Conservation (phyloP, 2,329 filamentous ascomycete genomes). For the Coleophoma eucalyptorum region DNA sequence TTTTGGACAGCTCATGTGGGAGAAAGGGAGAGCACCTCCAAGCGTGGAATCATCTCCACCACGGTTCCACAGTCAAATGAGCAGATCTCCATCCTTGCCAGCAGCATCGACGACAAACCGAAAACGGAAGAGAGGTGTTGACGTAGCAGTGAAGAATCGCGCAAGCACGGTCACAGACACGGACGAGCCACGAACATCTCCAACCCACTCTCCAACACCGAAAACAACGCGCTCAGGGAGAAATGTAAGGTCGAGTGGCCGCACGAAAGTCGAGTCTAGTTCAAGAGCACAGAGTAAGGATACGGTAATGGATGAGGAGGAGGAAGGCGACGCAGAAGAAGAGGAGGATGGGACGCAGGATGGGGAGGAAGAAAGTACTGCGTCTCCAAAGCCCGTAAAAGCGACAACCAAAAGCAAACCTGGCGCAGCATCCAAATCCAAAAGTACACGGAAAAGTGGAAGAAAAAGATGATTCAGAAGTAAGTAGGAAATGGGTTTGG, state of each 20-base stretch:
- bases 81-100: constrained; percentile 15
- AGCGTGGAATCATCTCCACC: constrained; percentile 28
- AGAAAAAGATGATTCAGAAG: constrained; percentile 16
- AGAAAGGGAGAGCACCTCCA: constrained; percentile 25
- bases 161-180: constrained; percentile 49
- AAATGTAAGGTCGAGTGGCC: constrained; percentile 36
- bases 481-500: neutral
- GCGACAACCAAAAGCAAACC: constrained; percentile 15
- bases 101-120: constrained; percentile 6
- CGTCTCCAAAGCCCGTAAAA: constrained; percentile 21
- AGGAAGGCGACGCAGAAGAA: constrained; percentile 30
- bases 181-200: constrained; percentile 40
- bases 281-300: constrained; percentile 29
- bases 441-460: constrained; percentile 21
- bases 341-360: constrained; percentile 33
- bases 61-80: constrained; percentile 10
- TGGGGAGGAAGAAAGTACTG: constrained; percentile 18
- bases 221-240: constrained; percentile 30
- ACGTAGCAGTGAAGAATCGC: constrained; percentile 28
- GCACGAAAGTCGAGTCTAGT: constrained; percentile 32
- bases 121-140: constrained; percentile 28
- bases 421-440: constrained; percentile 11
- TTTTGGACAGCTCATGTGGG: constrained; percentile 24
- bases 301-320: constrained; percentile 23
- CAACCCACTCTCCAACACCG: constrained; percentile 34